phyloP scores from a whole-genome alignment of 805 yeast genomes.

The Lachancea sp. region DNA sequence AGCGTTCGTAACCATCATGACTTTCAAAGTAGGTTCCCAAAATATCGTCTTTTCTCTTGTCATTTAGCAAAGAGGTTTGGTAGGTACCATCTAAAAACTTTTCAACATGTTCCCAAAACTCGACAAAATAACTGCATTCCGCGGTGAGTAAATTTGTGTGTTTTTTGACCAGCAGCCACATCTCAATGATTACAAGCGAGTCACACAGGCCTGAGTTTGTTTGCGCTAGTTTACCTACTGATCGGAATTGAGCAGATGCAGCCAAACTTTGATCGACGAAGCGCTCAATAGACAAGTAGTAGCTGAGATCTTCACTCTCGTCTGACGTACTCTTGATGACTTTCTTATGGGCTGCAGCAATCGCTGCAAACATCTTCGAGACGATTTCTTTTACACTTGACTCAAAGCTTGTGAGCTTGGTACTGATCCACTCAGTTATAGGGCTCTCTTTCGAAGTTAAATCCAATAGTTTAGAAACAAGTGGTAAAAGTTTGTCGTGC shows the following conservation, averaged over 20 bases:
- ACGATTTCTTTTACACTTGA: constrained; percentile 38
- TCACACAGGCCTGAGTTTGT: constrained; percentile 37
- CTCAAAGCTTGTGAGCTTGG: constrained; percentile 40
- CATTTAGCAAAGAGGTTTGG: constrained; percentile 37
- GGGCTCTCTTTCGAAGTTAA: constrained; percentile 63
- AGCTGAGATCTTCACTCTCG: constrained; percentile 32
- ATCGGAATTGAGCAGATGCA: constrained; percentile 3
- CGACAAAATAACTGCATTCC: constrained; percentile 37
- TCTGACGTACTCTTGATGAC: constrained; percentile 32
- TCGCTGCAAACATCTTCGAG: constrained; percentile 36
- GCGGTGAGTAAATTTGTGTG: constrained; percentile 38
- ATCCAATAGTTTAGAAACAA: constrained; percentile 52
- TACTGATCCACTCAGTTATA: constrained; percentile 52
- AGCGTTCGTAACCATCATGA: constrained; percentile 32
- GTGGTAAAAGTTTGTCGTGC: constrained; percentile 34
- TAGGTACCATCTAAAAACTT: constrained; percentile 47
- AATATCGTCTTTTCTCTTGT: constrained; percentile 35
- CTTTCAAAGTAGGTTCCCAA: constrained; percentile 23
- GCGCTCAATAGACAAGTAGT: constrained; percentile 26
- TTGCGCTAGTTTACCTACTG: background rate
- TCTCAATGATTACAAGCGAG: constrained; percentile 48
- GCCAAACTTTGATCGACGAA: constrained; percentile 16
- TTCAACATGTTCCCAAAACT: constrained; percentile 50
- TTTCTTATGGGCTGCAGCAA: constrained; percentile 36
- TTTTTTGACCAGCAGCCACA: constrained; percentile 49